Conservation (phyloP, 148 eudicot genomes). For the Vaccinium macrocarpon region DNA sequence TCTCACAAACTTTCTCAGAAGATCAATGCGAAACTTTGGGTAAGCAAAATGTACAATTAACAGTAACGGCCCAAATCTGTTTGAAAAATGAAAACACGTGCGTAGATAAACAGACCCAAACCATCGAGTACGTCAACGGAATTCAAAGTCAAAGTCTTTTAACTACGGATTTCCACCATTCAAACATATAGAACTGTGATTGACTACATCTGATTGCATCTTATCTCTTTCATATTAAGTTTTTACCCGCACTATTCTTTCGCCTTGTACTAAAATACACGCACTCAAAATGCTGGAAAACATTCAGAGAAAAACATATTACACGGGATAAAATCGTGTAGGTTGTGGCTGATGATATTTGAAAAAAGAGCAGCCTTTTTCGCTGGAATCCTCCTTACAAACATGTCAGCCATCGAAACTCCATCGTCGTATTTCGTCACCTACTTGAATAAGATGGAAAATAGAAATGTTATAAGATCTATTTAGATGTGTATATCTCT, state of each 20-base stretch:
- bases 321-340: too few species aligned
- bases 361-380: background rate
- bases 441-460: background rate
- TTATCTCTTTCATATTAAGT: background rate
- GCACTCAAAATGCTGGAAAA: background rate
- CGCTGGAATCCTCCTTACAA: background rate
- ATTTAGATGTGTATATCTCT: too few species aligned
- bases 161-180: background rate
- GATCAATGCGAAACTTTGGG: background rate
- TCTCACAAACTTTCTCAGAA: background rate
- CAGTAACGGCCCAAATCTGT: too few species aligned
- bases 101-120: background rate
- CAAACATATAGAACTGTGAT: background rate
- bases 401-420: background rate
- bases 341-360: background rate
- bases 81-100: background rate
- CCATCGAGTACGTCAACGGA: background rate
- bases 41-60: too few species aligned
- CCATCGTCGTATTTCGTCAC: background rate
- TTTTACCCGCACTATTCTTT: background rate
- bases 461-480: background rate
- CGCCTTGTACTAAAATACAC: background rate
- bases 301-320: background rate
- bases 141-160: background rate
- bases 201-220: background rate